Conservation (phyloP, 768 basidiomycete species). For the Leccinum broughii region DNA sequence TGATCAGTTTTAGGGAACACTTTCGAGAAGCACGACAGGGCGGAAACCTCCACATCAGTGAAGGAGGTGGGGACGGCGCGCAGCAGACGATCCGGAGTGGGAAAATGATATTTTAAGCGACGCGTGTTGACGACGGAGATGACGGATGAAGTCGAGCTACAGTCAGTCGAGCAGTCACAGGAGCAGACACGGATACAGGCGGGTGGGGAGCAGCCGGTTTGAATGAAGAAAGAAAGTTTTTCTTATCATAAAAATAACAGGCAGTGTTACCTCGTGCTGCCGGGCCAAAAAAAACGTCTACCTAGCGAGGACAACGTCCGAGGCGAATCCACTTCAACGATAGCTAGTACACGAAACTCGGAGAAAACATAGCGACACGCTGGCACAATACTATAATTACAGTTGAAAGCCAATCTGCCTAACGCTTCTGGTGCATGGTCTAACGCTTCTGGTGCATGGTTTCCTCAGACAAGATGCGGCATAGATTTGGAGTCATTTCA, state of each 20-base stretch:
- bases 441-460: neutral
- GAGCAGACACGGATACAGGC: neutral
- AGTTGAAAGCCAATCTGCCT: neutral
- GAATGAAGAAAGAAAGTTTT: neutral
- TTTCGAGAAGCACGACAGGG: slow-evolving; percentile 2
- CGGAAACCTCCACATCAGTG: neutral
- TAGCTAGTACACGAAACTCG: neutral
- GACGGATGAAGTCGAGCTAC: slow-evolving; percentile 11
- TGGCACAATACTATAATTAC: neutral
- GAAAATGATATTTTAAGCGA: slow-evolving; percentile 11
- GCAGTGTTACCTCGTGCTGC: neutral
- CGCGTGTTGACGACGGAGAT: neutral
- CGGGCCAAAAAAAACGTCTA: neutral
- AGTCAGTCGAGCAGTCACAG: neutral
- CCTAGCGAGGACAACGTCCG: neutral
- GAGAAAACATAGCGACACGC: too few relatives aligned
- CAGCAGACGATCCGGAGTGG: slow-evolving; percentile 3
- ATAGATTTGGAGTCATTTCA: neutral
- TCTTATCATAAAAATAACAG: too few relatives aligned
- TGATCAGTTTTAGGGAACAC: slow-evolving; percentile 23
- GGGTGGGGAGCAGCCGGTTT: neutral
- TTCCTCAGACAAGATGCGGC: neutral
- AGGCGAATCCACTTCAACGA: neutral
- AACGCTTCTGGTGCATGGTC: neutral
- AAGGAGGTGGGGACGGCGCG: neutral